Base-by-base conservation (phyloP, 2,329 filamentous ascomycete genomes). In the Remersonia thermophila region DNA sequence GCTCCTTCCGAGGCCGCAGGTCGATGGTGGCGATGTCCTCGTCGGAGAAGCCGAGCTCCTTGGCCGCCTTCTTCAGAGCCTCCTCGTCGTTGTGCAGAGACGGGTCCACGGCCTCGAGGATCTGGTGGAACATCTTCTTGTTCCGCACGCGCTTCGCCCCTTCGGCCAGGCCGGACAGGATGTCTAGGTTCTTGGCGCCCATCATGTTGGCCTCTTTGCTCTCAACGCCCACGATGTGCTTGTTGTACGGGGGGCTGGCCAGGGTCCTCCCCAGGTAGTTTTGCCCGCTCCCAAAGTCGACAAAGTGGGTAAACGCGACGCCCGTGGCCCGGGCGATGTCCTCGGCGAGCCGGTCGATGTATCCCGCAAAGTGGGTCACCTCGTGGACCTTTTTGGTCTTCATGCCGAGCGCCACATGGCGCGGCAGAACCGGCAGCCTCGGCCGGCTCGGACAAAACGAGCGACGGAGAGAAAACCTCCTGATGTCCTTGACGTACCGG, bases 261-360 rank as follows among this genome's bases (percentile, higher is more conserved):
- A 98, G 66, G 1, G 84, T 82, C 31, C 91, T 73, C 1, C 91
- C 89, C 3, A 98, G 75, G 52, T 98, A 98, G 53, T 95, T 96
- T 56, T 96, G 89, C 0, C 91, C 91, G 36, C 86, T 94, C 18
- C 91, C 91, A 57, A 96, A 94, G 59, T 98, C 91, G 33, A 96
- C 80, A 40, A 94, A 77, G 60, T 96, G 87, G 0, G 85, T 83
- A 41, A 95, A 77, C 11, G 67, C 59, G 32, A 65, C 59, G 0
- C 65, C 62, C 29, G 79, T 69, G 1, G 72, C 61, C 2, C 63
- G 53, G 3, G 72, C 67, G 16, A 94, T 69, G 18, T 71, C 67
- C 36, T 61, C 58, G 0, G 72, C 66, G 8, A 80, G 61, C 3
- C 60, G 52, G 33, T 84, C 71, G 35, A 96, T 73, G 50, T 89